Base-by-base conservation (phyloP, 2,329 filamentous ascomycete genomes). In the Trichoderma endophyticum region DNA sequence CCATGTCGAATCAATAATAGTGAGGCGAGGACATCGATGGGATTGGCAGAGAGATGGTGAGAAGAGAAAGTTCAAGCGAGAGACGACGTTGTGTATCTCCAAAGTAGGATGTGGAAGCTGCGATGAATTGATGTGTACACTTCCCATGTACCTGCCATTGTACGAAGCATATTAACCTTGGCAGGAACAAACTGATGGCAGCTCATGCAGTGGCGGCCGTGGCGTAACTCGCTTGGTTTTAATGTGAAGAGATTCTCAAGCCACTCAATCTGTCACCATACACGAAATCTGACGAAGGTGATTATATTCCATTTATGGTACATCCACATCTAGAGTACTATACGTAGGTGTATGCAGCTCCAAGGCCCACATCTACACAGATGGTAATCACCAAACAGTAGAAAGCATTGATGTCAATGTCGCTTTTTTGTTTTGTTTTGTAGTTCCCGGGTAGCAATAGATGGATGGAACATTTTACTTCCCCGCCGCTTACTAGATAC, bases 161-260 rank as follows among this genome's bases (percentile, higher is more conserved):
- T n/a, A 51, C n/a, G 43, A 51, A 51, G 43, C 43, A 51, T 21
- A 26, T 24, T 24, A 36, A 39, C 56, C 43, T 61, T 61, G 56
- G 65, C 65, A 69, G 36, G 65, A 43, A 30, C 54, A 14, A 60
- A 24, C 36, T 30, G 18, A 24, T 48, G 56, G 26, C 54, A 60
- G 54, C 54, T 69, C 56, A 56, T 68, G 65, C 39, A 48, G 28
- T 51, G 28, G 65, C 65, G 65, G 65, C 34, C 36, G 65, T 69
- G 65, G 65, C 65, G 65, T 69, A 48, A 69, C 56, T 39, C 36
- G 36, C 39, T 43, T 43, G 57, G 51, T 69, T 59, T 32, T 32
- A 21, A 28, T 26, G 57, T 60, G 57, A 36, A 36, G 36, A 15
- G 32, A 24, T 62, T 39, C 18, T 21, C 60, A 63, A 57, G 21